Percentiles rank a stretch among this genome's conserved stretches.
Evolutionary conservation across 768 basidiomycete species (phyloP).

Genomic region (Leccinellum rugosiceps): DNA sequence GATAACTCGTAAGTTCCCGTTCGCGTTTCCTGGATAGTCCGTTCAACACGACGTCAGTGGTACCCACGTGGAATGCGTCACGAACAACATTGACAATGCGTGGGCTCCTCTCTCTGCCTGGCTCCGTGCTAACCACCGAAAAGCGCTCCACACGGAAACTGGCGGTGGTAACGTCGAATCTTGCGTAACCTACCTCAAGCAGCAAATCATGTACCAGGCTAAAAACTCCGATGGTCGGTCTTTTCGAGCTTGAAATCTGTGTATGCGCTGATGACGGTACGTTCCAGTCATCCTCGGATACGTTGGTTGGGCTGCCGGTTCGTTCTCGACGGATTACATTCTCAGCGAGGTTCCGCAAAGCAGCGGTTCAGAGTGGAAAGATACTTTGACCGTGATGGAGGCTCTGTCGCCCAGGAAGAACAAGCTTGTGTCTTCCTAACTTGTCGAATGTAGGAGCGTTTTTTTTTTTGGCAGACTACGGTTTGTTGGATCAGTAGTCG

Average conservation of each 20-base stretch:
- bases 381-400: conserved; percentile 38
- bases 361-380: conserved; percentile 33
- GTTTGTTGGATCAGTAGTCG: background rate
- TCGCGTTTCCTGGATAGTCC: background rate
- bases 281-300: conserved; percentile 42
- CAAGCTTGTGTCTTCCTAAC: background rate
- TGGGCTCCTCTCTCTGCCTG: conserved; percentile 47
- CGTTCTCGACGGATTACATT: conserved; percentile 39
- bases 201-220: conserved; percentile 45
- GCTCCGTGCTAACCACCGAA: conserved; percentile 47
- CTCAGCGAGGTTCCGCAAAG: conserved; percentile 34
- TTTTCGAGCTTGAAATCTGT: conserved; percentile 24
- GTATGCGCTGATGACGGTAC: background rate
- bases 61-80: conserved; percentile 41
- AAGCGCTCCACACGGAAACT: conserved; percentile 59
- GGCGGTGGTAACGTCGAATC: conserved; percentile 53
- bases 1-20: conserved; percentile 43
- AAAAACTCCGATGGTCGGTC: conserved; percentile 43
- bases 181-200: conserved; percentile 43
- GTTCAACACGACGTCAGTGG: conserved; percentile 36
- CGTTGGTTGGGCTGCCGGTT: conserved; percentile 55
- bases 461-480: background rate
- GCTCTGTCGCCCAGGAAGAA: conserved; percentile 17
- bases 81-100: conserved; percentile 48
- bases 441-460: background rate